Evolutionary conservation across 805 yeast species (phyloP), one percentile per base, ranked within the genome.

Genomic region (Myxozyma sirexii): DNA sequence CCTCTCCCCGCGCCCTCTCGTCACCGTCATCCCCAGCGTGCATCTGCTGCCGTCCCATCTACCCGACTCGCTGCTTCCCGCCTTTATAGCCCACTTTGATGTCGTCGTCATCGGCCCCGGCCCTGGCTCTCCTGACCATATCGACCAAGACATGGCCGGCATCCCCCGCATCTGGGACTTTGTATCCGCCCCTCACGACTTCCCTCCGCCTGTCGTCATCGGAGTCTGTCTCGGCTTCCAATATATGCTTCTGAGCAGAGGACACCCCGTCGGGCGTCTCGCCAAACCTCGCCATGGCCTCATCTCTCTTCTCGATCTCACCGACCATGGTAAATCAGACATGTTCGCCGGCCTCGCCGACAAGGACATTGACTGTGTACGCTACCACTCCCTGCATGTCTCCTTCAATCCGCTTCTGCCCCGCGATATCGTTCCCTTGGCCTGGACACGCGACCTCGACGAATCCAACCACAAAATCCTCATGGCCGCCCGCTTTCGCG

Each of bases 171-270:
- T 92, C 65, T 87, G 82, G 80, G 58, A 74, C 63, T 68, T 26
- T 67, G 74, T 33, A n/a, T n/a, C n/a, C n/a, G 26, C 44, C 24
- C 23, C 35, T 19, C n/a, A 6, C 46, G 15, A n/a, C 6, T 4
- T 49, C 24, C 51, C 42, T 4, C 47, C 55, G 13, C 67, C 67
- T 24, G 68, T 84, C 0, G 80, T 91, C 0, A 74, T 94, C 50
- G 99, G 99, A 0, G 87, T 96, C 2, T 94, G 99, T 70, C 76
- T 94, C 24, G 99, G 99, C 0, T 89, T 91, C 71, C 99, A 94
- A 72, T 81, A 90, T 29, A 74, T 96, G 68, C 87, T 94, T 66
- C 74, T 78, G 21, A 80, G 80, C 8, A 78, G 79, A 66, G 96
- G 92, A 2, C 82, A 82, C 55, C 56, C 69, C 0, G 82, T 93